A percentile compares a stretch with the other conserved stretches of the same genome.
These are phyloP conservation scores for Paecilomyces niveus DNA, from an alignment of 2,329 filamentous ascomycete species.

Conservation along the genomic window DNA sequence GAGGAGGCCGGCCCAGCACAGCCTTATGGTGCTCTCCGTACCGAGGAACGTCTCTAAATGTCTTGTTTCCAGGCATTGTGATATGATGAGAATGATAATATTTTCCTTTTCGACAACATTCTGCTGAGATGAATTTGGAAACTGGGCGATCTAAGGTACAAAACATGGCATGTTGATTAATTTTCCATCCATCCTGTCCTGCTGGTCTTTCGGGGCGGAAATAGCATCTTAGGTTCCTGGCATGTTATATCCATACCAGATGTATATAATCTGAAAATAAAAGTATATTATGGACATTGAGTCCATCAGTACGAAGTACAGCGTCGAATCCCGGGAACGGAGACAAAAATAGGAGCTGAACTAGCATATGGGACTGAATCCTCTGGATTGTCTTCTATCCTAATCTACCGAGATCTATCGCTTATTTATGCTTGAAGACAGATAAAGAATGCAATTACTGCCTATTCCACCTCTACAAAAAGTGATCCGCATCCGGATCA, in stretches of 20 bases:
- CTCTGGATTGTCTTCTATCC: too few species aligned
- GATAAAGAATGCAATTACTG: too few species aligned
- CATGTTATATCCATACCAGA: neutral
- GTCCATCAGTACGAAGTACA: neutral
- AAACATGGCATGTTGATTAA: neutral
- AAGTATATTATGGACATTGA: neutral
- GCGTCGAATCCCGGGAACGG: neutral
- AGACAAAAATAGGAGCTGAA: too few species aligned
- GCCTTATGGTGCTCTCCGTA: constrained; percentile 11
- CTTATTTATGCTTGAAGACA: too few species aligned
- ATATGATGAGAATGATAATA: neutral
- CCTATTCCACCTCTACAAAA: too few species aligned
- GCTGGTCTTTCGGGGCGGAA: neutral
- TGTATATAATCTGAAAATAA: neutral
- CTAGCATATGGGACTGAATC: too few species aligned
- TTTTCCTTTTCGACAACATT: neutral
- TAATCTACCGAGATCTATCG: too few species aligned
- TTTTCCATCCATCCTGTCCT: neutral
- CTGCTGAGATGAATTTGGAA: neutral
- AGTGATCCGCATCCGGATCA: too few species aligned
- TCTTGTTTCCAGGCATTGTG: neutral
- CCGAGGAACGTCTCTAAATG: constrained; percentile 5
- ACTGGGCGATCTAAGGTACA: neutral
- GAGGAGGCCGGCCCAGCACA: constrained; percentile 15
- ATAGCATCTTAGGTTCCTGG: neutral